A percentile compares a stretch with the other conserved stretches of the same genome.
Evolutionary conservation across 768 basidiomycete species (phyloP).

Genomic region (Phlebiopsis flavidoalba): DNA sequence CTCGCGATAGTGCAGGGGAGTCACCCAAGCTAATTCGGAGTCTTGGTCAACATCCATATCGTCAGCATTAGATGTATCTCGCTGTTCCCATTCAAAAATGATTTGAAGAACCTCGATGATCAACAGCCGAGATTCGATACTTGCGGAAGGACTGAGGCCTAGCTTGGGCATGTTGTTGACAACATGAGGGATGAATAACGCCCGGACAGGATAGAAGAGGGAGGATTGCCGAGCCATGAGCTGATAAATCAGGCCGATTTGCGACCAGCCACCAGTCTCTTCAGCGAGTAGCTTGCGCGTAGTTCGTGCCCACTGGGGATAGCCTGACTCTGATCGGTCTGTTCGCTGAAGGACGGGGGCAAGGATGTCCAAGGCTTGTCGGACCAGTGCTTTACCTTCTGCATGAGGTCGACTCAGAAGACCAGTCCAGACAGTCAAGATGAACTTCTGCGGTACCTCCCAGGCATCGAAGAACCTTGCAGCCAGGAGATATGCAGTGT

Average conservation of each 20-base stretch:
- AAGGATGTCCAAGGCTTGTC: slow-evolving; percentile 83
- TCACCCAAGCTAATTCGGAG: slow-evolving; percentile 46
- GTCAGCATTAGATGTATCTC: slow-evolving; percentile 22
- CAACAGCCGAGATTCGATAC: slow-evolving; percentile 74
- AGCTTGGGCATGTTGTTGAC: slow-evolving; percentile 85
- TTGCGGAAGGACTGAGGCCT: slow-evolving; percentile 65
- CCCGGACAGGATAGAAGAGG: slow-evolving; percentile 89
- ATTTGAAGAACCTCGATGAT: slow-evolving; percentile 90
- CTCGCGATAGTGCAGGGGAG: slow-evolving; percentile 78
- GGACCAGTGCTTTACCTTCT: slow-evolving; percentile 70
- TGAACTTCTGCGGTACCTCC: slow-evolving; percentile 87
- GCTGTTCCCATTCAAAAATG: slow-evolving; percentile 92
- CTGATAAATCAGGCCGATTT: slow-evolving; percentile 82
- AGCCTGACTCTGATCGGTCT: slow-evolving; percentile 51
- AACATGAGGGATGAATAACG: slow-evolving; percentile 90
- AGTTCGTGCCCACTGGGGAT: slow-evolving; percentile 79
- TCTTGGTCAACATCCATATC: background rate
- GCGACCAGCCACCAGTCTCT: slow-evolving; percentile 66
- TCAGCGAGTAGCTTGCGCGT: slow-evolving; percentile 84
- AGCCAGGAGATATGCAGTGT: slow-evolving; percentile 85
- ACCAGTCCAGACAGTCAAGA: slow-evolving; percentile 86
- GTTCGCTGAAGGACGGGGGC: slow-evolving; percentile 74
- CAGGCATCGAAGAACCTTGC: slow-evolving; percentile 90
- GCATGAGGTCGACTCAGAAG: slow-evolving; percentile 77
- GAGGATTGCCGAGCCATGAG: slow-evolving; percentile 88